Base-by-base conservation (phyloP, 805 yeast species). In the Starmerella bombi region DNA sequence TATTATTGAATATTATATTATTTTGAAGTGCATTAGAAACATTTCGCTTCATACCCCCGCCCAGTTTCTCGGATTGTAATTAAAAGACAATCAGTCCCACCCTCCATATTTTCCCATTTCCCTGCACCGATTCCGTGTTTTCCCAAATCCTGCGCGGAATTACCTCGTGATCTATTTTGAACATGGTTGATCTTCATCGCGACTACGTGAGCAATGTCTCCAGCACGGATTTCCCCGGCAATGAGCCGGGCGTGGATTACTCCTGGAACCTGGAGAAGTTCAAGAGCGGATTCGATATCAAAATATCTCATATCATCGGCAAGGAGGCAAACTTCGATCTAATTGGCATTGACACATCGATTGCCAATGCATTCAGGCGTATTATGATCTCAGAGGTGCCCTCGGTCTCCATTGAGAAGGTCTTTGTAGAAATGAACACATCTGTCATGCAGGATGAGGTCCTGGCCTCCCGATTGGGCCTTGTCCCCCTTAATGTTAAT, bases 391-490 rank as follows among this genome's bases (percentile, higher is more conserved):
- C 96, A 1, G 98, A 91, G 59, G 94, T 91, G 31, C 98, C 98
- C 17, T 73, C 91, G 2, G 93, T 88, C 35, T 97, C 98, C 14
- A 80, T 94, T 18, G 98, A 91, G 61, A 75, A 82, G 47, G 84
- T 91, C 15, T 85, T 78, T 58, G 72, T 91, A 44, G 80, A 80
- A 66, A 88, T 84, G 69, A 91, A 91, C 62, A 91, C 98, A 1
- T 83, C 95, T 1, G 95, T 91, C 36, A 83, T 91, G 49, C 96
- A 86, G 61, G 98, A 91, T 60, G 98, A 91, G 65, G 95, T 91
- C 16, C 71, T 91, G 50, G 88, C 98, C 4, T 95, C 84, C 58
- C 76, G 98, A 66, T 77, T 91, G 48, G 98, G 98, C 36, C 69
- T 91, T 49, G 70, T 88, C 37, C 98, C 98, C 25, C 68, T 91